Conservation (phyloP, 2,329 filamentous ascomycete species). For the Venturia nashicola region DNA sequence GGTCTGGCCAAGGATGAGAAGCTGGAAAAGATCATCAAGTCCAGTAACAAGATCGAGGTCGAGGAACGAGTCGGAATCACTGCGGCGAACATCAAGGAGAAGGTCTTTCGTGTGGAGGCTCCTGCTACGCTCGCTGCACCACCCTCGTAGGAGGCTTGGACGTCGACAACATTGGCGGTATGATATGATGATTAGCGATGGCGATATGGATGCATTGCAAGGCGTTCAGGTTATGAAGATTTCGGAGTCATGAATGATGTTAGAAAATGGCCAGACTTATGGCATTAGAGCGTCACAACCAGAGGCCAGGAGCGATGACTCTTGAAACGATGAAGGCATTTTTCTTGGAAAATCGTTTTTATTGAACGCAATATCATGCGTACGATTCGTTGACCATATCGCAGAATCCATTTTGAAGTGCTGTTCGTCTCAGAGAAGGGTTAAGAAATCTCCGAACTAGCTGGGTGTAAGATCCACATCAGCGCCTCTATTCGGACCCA, state of each 20-base stretch:
- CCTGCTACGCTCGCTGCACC: background rate
- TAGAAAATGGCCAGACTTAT: background rate
- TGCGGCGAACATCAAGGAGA: conserved; percentile 50
- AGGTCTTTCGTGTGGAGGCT: conserved; percentile 35
- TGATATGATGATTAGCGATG: background rate
- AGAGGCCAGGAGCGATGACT: background rate
- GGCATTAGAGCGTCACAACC: background rate
- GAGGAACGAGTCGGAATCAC: conserved; percentile 53
- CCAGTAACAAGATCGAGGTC: conserved; percentile 48
- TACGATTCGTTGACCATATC: too few species aligned
- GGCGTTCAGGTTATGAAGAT: background rate
- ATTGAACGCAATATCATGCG: too few species aligned
- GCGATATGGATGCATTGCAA: conserved; percentile 1
- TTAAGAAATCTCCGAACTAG: too few species aligned
- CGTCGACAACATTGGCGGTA: background rate
- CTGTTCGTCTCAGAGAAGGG: too few species aligned
- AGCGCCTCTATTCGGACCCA: too few species aligned
- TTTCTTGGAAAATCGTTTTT: background rate
- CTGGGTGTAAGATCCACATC: too few species aligned
- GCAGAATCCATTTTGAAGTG: too few species aligned
- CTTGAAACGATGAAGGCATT: background rate
- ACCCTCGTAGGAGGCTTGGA: background rate
- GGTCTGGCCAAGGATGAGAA: conserved; percentile 29
- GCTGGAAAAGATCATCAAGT: conserved; percentile 47
- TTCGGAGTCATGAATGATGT: background rate